Base-by-base conservation (phyloP, 306 rosid species). In the Trifolium fragiferum region DNA sequence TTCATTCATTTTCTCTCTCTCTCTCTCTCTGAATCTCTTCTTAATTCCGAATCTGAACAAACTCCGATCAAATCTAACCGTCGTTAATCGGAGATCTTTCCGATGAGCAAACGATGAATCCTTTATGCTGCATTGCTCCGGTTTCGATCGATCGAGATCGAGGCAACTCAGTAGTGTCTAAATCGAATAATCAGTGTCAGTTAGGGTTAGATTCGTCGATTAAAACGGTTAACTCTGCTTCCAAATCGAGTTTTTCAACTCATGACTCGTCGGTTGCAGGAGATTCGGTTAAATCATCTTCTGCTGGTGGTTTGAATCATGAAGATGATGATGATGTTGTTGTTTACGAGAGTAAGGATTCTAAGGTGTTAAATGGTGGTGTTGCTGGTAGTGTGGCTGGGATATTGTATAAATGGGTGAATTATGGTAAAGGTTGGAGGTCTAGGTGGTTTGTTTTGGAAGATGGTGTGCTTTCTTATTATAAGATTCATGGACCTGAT, bases 111-210 rank as follows among this genome's bases (percentile, higher is more conserved):
- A 43, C 30, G 54, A 92, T 92, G 99, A 94, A 94, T 83, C 99
- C 99, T 8, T 86, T 94, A 19, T 94, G 99, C 95, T 94, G 99
- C 99, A 94, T 94, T 94, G 99, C 99, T 40, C 99, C 99, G 70
- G 99, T 94, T 66, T 94, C 99, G 65, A 89, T 94, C 88, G 97
- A 94, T 81, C 89, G 98, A 69, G 97, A 94, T 84, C 79, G 89
- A 66, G 53, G 82, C 1, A 84, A 80, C 76, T 82, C 88, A 7
- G 88, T 82, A 2, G 89, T 53, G 10, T 72, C 79, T 3, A 88
- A 83, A 71, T 80, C 88, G 14, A 82, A 84, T 0, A 5, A 59
- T 20, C 96, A 91, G 76, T 84, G 87, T 75, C 93, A 83, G 79
- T 18, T 83, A 73, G 91, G 86, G 70, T 76, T 85, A 15, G 95